Conservation (phyloP, 176 grass and related monocot genomes). For the Carex kokanica region DNA sequence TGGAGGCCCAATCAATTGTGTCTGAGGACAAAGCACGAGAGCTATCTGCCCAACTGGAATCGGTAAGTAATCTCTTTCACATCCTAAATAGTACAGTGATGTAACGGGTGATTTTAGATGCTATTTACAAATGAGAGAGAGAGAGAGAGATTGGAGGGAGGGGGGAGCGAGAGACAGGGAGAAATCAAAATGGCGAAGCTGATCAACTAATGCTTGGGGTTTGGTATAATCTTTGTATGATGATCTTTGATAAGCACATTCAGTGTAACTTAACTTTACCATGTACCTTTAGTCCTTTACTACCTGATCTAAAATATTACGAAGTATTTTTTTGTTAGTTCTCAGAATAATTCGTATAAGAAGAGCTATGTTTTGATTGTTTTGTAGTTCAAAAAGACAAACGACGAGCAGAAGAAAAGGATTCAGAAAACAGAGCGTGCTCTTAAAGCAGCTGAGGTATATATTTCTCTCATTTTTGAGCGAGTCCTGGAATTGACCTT, state of each 20-base stretch:
- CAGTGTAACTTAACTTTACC: not conserved
- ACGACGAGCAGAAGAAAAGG: conserved; percentile 59
- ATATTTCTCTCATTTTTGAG: conserved; percentile 19
- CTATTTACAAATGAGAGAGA: not conserved
- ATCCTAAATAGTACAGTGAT: not conserved
- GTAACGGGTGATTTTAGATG: not conserved
- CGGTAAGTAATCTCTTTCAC: conserved; percentile 40
- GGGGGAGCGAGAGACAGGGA: too few species aligned
- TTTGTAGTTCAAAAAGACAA: conserved; percentile 77
- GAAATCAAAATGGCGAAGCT: conserved; percentile 3
- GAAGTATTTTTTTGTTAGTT: not conserved
- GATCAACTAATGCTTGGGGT: conserved; percentile 17
- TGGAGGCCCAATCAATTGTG: conserved; percentile 43
- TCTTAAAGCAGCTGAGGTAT: conserved; percentile 83
- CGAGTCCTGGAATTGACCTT: not conserved
- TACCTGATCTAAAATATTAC: not conserved
- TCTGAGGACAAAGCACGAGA: conserved; percentile 61
- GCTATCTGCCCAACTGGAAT: conserved; percentile 55
- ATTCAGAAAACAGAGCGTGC: conserved; percentile 75
- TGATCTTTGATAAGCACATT: not conserved
- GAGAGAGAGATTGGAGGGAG: not conserved
- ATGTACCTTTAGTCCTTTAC: not conserved
- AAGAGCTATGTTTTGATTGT: conserved; percentile 8
- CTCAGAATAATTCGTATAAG: not conserved
- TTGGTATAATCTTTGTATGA: not conserved